These are phyloP conservation scores for Ganoderma lucidum DNA, from an alignment of 1,284 basidiomycete species.

Conservation along the genomic window DNA sequence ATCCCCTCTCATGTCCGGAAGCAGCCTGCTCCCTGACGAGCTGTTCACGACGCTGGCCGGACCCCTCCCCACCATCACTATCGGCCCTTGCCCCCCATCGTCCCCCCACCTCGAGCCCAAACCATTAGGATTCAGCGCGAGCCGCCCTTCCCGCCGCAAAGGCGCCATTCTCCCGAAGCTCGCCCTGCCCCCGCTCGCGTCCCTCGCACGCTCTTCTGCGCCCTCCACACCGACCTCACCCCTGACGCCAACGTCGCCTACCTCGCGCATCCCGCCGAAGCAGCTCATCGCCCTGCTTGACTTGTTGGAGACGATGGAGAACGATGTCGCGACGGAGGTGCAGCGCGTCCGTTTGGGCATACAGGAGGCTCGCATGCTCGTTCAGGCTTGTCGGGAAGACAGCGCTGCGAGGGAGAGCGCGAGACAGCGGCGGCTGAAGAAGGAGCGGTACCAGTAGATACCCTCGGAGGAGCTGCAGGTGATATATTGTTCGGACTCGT, in stretches of 20 bases:
- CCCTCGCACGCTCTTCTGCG: conserved; percentile 13
- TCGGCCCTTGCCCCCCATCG: conserved; percentile 25
- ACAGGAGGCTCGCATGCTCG: conserved; percentile 43
- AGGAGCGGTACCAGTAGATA: conserved; percentile 34
- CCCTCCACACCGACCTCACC: conserved; percentile 23
- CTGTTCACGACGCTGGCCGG: conserved; percentile 34
- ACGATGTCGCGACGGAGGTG: conserved; percentile 48
- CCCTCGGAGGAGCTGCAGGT: background rate
- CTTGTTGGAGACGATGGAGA: conserved; percentile 48
- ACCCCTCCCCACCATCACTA: conserved; percentile 22
- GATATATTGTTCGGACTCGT: background rate
- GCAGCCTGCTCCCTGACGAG: conserved; percentile 33
- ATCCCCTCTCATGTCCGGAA: conserved; percentile 41
- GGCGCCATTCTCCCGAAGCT: conserved; percentile 5
- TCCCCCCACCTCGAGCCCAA: conserved; percentile 25
- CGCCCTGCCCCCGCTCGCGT: background rate
- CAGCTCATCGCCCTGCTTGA: conserved; percentile 45
- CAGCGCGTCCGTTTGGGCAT: conserved; percentile 49
- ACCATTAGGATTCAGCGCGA: background rate
- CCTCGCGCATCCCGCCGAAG: conserved; percentile 35
- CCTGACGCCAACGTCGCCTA: conserved; percentile 12
- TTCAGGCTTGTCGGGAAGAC: conserved; percentile 42
- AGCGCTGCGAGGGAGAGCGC: conserved; percentile 34
- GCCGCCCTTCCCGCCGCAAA: conserved; percentile 8
- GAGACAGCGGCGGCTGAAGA: conserved; percentile 33